These are phyloP conservation scores for Cnidoscolus chayamansa DNA, from an alignment of 441 rosid species.

Conservation along the genomic window DNA sequence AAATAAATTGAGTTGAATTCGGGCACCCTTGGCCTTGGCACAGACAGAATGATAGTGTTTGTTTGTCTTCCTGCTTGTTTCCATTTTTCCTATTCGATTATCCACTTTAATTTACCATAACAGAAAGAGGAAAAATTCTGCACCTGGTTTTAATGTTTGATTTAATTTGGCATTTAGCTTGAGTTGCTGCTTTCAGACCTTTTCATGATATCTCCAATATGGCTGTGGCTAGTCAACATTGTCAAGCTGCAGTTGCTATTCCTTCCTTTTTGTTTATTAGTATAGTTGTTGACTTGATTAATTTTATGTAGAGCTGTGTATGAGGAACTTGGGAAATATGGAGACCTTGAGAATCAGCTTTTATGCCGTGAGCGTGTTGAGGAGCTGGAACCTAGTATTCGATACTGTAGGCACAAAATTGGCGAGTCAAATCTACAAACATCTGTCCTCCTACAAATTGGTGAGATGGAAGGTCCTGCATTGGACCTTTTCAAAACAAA, in stretches of 20 bases:
- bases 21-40: neutral
- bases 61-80: neutral
- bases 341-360: constrained; percentile 93
- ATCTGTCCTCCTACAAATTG: constrained; percentile 83
- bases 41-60: neutral
- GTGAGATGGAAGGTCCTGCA: constrained; percentile 94
- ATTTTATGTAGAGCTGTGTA: constrained; percentile 69
- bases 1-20: neutral
- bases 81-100: neutral
- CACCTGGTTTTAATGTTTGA: constrained; percentile 1
- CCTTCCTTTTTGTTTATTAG: constrained; percentile 10
- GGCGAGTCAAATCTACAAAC: constrained; percentile 84
- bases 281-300: constrained; percentile 7
- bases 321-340: constrained; percentile 97
- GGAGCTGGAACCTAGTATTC: constrained; percentile 94
- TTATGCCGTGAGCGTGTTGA: constrained; percentile 94
- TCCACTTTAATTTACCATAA: neutral
- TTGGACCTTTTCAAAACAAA: constrained; percentile 90
- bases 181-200: neutral
- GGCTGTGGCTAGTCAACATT: neutral
- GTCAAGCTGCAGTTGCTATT: constrained; percentile 1
- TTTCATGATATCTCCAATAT: neutral
- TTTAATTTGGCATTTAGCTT: constrained; percentile 6
- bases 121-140: neutral
- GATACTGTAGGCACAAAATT: constrained; percentile 91